A percentile compares a stretch with the other conserved stretches of the same genome.
phyloP scores from a whole-genome alignment of 1,284 basidiomycete genomes.

The Microbotryum violaceum region DNA sequence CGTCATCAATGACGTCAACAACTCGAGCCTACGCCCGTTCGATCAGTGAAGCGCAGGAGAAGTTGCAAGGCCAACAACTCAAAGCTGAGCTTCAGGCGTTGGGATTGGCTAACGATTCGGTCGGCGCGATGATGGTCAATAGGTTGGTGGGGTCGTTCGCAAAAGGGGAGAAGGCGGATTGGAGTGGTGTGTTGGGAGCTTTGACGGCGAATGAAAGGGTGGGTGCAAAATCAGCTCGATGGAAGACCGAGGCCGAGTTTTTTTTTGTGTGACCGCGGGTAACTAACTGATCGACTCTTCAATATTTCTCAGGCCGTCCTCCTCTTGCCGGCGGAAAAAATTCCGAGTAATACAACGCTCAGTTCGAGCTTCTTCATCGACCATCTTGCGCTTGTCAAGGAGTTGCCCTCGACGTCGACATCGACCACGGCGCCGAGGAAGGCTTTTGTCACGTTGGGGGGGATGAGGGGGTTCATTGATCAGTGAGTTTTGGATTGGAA shows the following conservation, averaged over 20 bases:
- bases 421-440: not conserved
- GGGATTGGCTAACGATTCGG: constrained; percentile 24
- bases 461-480: constrained; percentile 13
- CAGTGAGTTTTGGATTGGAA: not conserved
- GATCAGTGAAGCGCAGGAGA: constrained; percentile 24
- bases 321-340: constrained; percentile 22
- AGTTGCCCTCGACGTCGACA: not conserved
- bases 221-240: not conserved
- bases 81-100: constrained; percentile 29
- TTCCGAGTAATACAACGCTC: constrained; percentile 8
- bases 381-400: constrained; percentile 19
- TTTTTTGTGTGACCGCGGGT: not conserved
- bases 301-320: constrained; percentile 10
- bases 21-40: constrained; percentile 15
- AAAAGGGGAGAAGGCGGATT: constrained; percentile 11
- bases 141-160: constrained; percentile 7
- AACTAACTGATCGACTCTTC: not conserved
- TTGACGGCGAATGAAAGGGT: constrained; percentile 27
- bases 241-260: not conserved
- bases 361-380: constrained; percentile 19
- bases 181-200: constrained; percentile 12
- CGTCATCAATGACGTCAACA: not conserved
- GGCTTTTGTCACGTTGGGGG: constrained; percentile 20
- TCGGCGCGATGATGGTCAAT: constrained; percentile 24
- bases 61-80: constrained; percentile 28